Evolutionary conservation across 495 filamentous ascomycete species (phyloP), one percentile per base, ranked within the genome.

Genomic region (Aspergillus bertholletiae): DNA sequence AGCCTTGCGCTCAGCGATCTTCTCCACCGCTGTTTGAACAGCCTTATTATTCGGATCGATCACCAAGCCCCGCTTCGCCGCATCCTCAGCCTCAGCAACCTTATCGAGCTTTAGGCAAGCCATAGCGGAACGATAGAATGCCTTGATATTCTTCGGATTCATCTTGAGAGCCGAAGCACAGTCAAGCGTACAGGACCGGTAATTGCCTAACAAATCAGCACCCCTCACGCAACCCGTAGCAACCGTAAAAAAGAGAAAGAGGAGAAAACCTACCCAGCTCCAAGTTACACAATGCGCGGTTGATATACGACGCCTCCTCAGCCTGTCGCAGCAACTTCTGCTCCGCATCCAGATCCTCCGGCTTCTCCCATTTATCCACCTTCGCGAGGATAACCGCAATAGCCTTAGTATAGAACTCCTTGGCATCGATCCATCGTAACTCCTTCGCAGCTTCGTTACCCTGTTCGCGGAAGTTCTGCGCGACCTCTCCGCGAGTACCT

Each of bases 351-450:
- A 66, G 59, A 48, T 81, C 73, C 37, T 72, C 62, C 2, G 71
- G 72, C 61, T 76, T 65, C 23, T 73, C 68, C 66, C 72, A 74
- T 52, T 76, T 73, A 40, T 88, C 82, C 57, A 84, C 82, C 58
- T 77, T 75, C 18, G 74, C 75, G 17, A 76, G 72, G 21, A 96
- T 68, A 1, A 91, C 81, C 3, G 80, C 71, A 27, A 97, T 76
- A 13, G 82, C 89, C 69, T 96, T 96, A 7, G 81, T 83, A 63
- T 98, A 98, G 73, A 89, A 96, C 61, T 96, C 92, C 62, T 86
- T 88, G 6, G 90, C 94, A 68, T 97, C 91, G 17, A 72, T 75
- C 85, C 87, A 97, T 44, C 81, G 74, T 69, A 86, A 86, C 53
- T 74, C 79, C 53, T 78, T 77, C 58, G 91, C 95, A 54, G 82